These are phyloP conservation scores for Pneumocystis sp. DNA, from an alignment of 1,139 yeast genomes.

Conservation along the genomic window DNA sequence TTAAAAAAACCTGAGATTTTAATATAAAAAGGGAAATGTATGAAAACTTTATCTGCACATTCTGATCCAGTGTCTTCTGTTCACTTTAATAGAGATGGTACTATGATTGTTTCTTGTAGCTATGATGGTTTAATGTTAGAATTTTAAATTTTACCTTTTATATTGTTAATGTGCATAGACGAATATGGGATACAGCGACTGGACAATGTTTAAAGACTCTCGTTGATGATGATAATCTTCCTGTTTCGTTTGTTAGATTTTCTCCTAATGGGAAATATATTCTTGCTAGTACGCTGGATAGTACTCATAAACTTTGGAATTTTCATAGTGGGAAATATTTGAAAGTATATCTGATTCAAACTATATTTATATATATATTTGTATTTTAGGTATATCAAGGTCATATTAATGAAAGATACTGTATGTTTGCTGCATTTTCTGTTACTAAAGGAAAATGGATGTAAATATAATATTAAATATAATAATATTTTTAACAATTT, in stretches of 20 bases:
- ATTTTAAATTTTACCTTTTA: not conserved
- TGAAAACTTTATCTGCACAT: conserved; percentile 81
- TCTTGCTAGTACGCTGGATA: conserved; percentile 69
- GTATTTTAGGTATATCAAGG: conserved; percentile 23
- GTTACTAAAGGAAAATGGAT: conserved; percentile 9
- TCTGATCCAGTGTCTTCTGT: conserved; percentile 76
- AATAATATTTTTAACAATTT: conserved; percentile 26
- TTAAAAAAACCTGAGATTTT: not conserved
- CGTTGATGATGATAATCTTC: conserved; percentile 31
- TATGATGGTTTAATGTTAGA: conserved; percentile 64
- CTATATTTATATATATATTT: not conserved
- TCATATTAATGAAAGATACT: conserved; percentile 19
- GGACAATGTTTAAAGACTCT: conserved; percentile 88
- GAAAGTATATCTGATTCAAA: conserved; percentile 40
- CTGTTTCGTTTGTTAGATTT: conserved; percentile 55
- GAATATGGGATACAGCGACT: conserved; percentile 73
- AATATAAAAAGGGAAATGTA: conserved; percentile 35
- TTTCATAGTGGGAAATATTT: conserved; percentile 63
- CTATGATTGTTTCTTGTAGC: conserved; percentile 73
- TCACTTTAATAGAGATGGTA: conserved; percentile 61
- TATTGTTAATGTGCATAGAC: conserved; percentile 17
- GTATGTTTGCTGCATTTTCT: conserved; percentile 12
- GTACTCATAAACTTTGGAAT: conserved; percentile 66
- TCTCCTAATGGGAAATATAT: conserved; percentile 75
- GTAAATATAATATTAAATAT: conserved; percentile 8